Evolutionary conservation across 2,329 filamentous ascomycete species (phyloP).

Genomic region (Diplocarpon mali): DNA sequence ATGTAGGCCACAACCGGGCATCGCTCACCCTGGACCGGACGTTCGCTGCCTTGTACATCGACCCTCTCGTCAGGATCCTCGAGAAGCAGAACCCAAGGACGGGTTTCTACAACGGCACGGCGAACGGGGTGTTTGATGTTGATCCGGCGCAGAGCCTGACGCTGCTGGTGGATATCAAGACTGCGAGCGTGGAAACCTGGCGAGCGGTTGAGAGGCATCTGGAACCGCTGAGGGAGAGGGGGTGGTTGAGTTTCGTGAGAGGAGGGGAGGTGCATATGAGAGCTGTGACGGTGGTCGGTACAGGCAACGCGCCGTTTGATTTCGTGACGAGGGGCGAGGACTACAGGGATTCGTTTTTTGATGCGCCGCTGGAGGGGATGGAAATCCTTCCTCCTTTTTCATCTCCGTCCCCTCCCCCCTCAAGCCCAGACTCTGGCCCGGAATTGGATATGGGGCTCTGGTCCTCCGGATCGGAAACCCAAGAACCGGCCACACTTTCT

Average conservation of each 20-base stretch:
- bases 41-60: conserved; percentile 51
- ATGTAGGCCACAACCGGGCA: conserved; percentile 50
- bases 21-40: conserved; percentile 45
- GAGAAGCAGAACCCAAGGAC: conserved; percentile 39
- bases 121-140: conserved; percentile 45
- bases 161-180: conserved; percentile 63
- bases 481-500: background rate
- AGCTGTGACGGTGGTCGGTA: conserved; percentile 58
- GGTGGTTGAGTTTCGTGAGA: conserved; percentile 45
- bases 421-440: too few species aligned
- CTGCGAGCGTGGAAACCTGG: conserved; percentile 39
- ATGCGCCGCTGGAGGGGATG: conserved; percentile 46
- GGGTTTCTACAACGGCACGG: conserved; percentile 34
- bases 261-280: conserved; percentile 39
- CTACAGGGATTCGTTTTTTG: conserved; percentile 53
- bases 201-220: conserved; percentile 43
- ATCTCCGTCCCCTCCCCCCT: background rate
- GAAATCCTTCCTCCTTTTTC: conserved; percentile 4
- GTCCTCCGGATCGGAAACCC: too few species aligned
- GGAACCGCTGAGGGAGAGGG: conserved; percentile 43
- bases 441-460: too few species aligned
- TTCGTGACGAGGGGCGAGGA: conserved; percentile 40
- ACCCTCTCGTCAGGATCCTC: conserved; percentile 50
- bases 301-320: conserved; percentile 52
- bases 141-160: conserved; percentile 43